Evolutionary conservation across 495 filamentous ascomycete species (phyloP), one percentile per base, ranked within the genome.

Genomic region (Daldinia loculata): DNA sequence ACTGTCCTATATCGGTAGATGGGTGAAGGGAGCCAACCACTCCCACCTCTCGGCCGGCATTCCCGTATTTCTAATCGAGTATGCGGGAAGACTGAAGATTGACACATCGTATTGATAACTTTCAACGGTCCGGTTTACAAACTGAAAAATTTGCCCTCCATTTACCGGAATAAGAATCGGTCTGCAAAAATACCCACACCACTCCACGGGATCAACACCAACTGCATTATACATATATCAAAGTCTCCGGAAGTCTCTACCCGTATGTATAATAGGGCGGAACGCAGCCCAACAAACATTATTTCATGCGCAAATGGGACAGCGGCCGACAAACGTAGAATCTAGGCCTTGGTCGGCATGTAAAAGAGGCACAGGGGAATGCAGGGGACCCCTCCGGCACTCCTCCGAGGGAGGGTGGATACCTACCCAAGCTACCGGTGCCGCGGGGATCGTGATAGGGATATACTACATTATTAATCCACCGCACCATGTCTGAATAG

Each of bases 371-470:
- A 30, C 27, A 30, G 27, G 12, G 9, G 15, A 22, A 58, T 52
- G 30, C 30, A 50, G 26, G 63, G 63, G 63, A 4, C 12, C 5
- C 5, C 12, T 51, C 41, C 63, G 63, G 58, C 63, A 63, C 41
- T 38, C 45, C 63, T 60, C 63, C 69, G 63, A 62, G 9, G 19
- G 19, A 26, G 59, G 36, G 58, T 56, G 58, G 69, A 32, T 63
- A 62, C 58, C 27, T 63, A 62, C 58, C 27, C 36, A 50, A 5
- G 22, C 50, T 36, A 61, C 62, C 61, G 58, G 62, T n/a, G 43
- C 26, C 62, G 57, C 68, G 68, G 51, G 57, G 68, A 71, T 66
- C 29, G 19, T 36, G 69, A 67, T 56, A 59, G 50, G 59, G 58
- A 39, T 24, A 48, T 24, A 48, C 9, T 19, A 48, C 24, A 48